Base-by-base conservation (phyloP, 306 rosid genomes). In the Quercus berberidifolia region DNA sequence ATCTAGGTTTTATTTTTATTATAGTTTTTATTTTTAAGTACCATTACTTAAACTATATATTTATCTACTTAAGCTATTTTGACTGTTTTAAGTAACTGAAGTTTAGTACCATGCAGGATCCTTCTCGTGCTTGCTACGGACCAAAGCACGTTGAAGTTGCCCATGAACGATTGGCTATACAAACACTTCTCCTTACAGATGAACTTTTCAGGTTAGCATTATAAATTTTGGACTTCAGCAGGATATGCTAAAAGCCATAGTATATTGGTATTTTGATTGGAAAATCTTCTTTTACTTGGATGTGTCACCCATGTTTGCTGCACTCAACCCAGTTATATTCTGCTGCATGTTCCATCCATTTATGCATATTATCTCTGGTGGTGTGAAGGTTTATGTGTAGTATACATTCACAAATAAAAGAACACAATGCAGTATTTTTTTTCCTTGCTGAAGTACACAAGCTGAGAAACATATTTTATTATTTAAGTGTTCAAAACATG, bases 71-170 rank as follows among this genome's bases (percentile, higher is more conserved):
- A 3, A 30, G 52, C 5, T 18, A 6, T 72, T 52, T 49, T 55
- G 5, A 19, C 17, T 4, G 15, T 64, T 30, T 30, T 54, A 41
- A 57, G 12, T 78, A 20, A 77, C 62, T 75, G 56, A 23, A n/a
- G 57, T 59, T 80, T 49, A 60, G 71, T 52, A 10, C 58, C 73
- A 60, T 30, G 75, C 92, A 95, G 99, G 97, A 95, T 79, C 78
- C 96, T 59, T 68, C 84, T 68, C 97, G 98, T 74, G 98, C 98
- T 55, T 95, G 98, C 82, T 95, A 93, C 87, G 99, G 99, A 82
- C 84, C 86, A 18, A 95, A 93, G 86, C 99, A 95, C 77, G 94
- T 95, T 63, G 99, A 95, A 86, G 94, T 95, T 80, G 99, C 99
- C 80, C 91, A 90, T 80, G 99, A 95, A 80, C 92, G 93, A 76